A percentile compares a stretch with the other conserved stretches of the same genome.
Evolutionary conservation across 352 stramenopile genomes (phyloP).

Genomic region (Phytophthora ohioensis): DNA sequence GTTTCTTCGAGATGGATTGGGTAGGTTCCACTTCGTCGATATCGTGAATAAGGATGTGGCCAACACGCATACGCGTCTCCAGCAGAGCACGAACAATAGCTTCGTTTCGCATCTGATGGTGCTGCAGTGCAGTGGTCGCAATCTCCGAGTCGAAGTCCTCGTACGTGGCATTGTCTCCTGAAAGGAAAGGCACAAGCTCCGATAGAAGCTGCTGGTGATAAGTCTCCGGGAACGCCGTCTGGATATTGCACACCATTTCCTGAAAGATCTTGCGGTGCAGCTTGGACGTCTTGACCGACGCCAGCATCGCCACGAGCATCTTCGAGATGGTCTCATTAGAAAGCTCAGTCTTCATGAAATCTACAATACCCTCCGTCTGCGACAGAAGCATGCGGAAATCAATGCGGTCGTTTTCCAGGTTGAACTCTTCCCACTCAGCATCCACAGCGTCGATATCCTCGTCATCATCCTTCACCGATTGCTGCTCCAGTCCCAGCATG

Average conservation of each 20-base stretch:
- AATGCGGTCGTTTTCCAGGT: constrained; percentile 87
- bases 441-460: constrained; percentile 57
- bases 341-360: constrained; percentile 70
- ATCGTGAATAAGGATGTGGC: constrained; percentile 86
- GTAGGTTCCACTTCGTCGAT: constrained; percentile 79
- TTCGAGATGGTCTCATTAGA: constrained; percentile 83
- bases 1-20: constrained; percentile 62
- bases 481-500: constrained; percentile 77
- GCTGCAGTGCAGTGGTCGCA: constrained; percentile 67
- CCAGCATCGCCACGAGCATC: constrained; percentile 86
- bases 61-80: constrained; percentile 85
- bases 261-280: constrained; percentile 90
- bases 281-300: constrained; percentile 87
- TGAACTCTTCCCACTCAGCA: constrained; percentile 88
- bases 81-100: constrained; percentile 81
- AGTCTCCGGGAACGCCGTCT: constrained; percentile 75
- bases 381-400: constrained; percentile 85
- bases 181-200: constrained; percentile 83
- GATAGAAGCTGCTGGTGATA: constrained; percentile 68
- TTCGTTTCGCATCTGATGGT: constrained; percentile 85
- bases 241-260: constrained; percentile 89
- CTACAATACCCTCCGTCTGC: constrained; percentile 70
- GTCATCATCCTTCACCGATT: constrained; percentile 21
- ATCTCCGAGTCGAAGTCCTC: constrained; percentile 75
- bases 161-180: constrained; percentile 78